These are phyloP conservation scores for Pseudogymnoascus sp. DNA, from an alignment of 2,329 filamentous ascomycete species.

Conservation along the genomic window DNA sequence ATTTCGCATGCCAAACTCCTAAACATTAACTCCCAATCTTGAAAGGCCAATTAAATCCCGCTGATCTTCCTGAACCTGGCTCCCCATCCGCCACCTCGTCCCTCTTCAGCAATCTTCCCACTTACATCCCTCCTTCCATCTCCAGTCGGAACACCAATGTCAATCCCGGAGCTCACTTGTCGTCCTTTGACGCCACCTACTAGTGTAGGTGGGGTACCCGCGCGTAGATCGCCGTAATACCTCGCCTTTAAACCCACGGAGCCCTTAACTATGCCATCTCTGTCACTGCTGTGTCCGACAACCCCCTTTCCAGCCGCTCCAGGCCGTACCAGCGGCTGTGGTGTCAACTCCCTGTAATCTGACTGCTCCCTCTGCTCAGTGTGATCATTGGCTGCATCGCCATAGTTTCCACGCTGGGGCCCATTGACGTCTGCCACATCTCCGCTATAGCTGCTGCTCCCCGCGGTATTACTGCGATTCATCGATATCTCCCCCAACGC, in stretches of 20 bases:
- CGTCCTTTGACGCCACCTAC: slow-evolving; percentile 33
- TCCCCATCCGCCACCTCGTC: slow-evolving; percentile 30
- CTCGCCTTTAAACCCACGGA: slow-evolving; percentile 30
- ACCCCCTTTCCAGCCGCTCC: background rate
- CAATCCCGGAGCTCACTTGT: slow-evolving; percentile 53
- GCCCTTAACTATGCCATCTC: slow-evolving; percentile 2
- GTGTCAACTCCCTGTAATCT: background rate
- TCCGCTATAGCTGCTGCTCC: background rate
- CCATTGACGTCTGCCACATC: background rate
- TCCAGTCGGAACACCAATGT: slow-evolving; percentile 35
- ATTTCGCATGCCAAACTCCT: background rate
- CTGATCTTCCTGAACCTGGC: slow-evolving; percentile 34
- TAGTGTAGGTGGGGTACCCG: slow-evolving; percentile 46
- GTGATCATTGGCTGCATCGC: background rate
- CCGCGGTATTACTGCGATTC: background rate
- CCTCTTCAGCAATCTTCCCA: slow-evolving; percentile 67
- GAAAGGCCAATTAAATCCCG: slow-evolving; percentile 13
- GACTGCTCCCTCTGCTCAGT: background rate
- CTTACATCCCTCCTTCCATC: slow-evolving; percentile 53
- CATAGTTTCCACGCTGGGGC: background rate
- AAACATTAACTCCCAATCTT: background rate
- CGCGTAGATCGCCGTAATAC: slow-evolving; percentile 51
- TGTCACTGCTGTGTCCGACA: slow-evolving; percentile 1
- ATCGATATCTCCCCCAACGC: slow-evolving; percentile 1
- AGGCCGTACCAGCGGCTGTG: background rate